Evolutionary conservation across 2,329 filamentous ascomycete species (phyloP), one percentile per base, ranked within the genome.

Genomic region (Beauveria rudraprayagi): DNA sequence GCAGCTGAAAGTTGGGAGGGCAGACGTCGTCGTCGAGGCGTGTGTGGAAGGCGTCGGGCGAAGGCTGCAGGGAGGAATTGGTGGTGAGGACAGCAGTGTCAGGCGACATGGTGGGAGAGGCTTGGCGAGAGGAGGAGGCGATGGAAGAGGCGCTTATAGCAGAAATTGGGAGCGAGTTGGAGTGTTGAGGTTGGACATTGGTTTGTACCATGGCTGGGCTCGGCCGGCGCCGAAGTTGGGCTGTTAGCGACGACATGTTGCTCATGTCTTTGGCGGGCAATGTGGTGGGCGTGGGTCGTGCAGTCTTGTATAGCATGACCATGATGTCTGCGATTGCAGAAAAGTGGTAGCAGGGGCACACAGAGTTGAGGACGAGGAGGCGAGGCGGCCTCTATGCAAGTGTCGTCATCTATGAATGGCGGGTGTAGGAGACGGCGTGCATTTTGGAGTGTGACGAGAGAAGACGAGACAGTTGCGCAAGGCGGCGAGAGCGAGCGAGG

Each of bases 61-160:
- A 90, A 3, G 80, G 80, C 68, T 88, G 85, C 61, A 88, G 74
- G 10, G 87, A 89, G 70, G 82, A 85, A 72, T 80, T 83, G 59
- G 79, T 82, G 61, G 81, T 83, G 65, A 82, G 74, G 51, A 80
- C 73, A 41, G 77, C 73, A 2, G 77, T 74, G 24, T 83, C 80
- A 14, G 83, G 80, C 43, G 82, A 81, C 77, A 84, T 79, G 69
- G 80, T 74, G 59, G 84, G 83, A 5, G 84, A 87, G 62, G 76
- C 76, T 66, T 83, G 78, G 61, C 77, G 77, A 16, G 81, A 82
- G 68, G 76, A 81, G 60, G 83, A 83, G 47, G 82, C 78, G 61
- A 80, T 74, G 30, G 83, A 82, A 19, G 83, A 84, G 60, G 77
- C 75, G 73, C 81, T 84, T 66, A 83, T 76, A 63, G 82, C 78